phyloP scores from a whole-genome alignment of 257 asterid genomes.

The Lithospermum erythrorhizon region DNA sequence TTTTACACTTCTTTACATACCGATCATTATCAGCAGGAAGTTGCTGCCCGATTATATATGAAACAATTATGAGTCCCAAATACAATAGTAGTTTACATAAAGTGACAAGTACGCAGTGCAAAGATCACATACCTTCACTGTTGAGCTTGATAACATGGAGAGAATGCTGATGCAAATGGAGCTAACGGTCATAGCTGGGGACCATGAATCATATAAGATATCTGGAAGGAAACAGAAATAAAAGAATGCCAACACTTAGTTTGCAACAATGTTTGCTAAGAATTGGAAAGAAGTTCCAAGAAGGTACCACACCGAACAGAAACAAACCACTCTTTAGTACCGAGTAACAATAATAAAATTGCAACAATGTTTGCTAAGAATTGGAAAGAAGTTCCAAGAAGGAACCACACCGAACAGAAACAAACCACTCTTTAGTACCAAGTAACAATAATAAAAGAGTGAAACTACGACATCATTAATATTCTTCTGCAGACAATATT shows the following conservation, averaged over 20 bases:
- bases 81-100: not conserved
- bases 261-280: too few relatives aligned
- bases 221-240: constrained; percentile 27
- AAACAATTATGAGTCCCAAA: not conserved
- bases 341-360: too few relatives aligned
- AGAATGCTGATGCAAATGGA: constrained; percentile 95
- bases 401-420: too few relatives aligned
- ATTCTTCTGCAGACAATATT: not conserved
- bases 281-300: not conserved
- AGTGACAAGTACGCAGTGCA: not conserved
- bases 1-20: constrained; percentile 89
- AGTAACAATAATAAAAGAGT: too few relatives aligned
- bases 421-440: too few relatives aligned
- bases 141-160: constrained; percentile 94
- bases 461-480: too few relatives aligned
- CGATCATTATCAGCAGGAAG: constrained; percentile 93
- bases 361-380: too few relatives aligned
- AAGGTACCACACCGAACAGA: not conserved
- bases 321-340: too few relatives aligned
- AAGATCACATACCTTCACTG: constrained; percentile 51
- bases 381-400: too few relatives aligned
- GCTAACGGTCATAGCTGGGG: constrained; percentile 99
- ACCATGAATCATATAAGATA: constrained; percentile 93
- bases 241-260: not conserved
- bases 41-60: constrained; percentile 45